Evolutionary conservation across 371 early-diverging fungal genomes (phyloP).

Genomic region (Rhizopus microsporus): DNA sequence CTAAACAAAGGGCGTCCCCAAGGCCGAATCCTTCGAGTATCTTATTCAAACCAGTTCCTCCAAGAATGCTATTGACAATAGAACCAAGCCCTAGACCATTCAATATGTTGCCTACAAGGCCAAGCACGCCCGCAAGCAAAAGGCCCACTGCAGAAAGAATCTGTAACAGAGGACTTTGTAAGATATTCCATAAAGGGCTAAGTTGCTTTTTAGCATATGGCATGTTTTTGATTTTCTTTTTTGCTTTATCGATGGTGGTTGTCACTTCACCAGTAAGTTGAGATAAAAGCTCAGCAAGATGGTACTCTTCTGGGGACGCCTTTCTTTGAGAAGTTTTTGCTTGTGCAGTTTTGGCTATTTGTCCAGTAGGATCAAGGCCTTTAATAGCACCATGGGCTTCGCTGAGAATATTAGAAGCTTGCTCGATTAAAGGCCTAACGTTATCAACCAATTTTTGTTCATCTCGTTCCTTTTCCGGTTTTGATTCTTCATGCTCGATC

Average conservation of each 20-base stretch:
- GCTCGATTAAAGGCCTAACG: conserved; percentile 34
- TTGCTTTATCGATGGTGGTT: conserved; percentile 34
- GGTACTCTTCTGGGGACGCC: conserved; percentile 32
- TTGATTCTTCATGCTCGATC: conserved; percentile 32
- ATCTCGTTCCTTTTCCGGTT: conserved; percentile 29
- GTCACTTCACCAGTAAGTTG: conserved; percentile 33
- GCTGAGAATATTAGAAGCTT: conserved; percentile 29
- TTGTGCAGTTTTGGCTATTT: conserved; percentile 31
- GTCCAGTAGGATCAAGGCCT: conserved; percentile 30
- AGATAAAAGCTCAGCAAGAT: conserved; percentile 28
- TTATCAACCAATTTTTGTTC: conserved; percentile 31
- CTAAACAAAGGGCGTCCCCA: conserved; percentile 19
- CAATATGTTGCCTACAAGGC: conserved; percentile 31
- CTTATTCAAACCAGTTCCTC: conserved; percentile 35
- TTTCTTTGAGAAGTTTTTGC: conserved; percentile 23
- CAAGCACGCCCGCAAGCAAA: conserved; percentile 33
- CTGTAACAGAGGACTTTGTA: conserved; percentile 34
- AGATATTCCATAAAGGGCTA: conserved; percentile 31
- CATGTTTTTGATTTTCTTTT: conserved; percentile 35
- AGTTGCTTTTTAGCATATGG: conserved; percentile 33
- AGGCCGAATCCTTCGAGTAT: conserved; percentile 33
- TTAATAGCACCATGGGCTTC: conserved; percentile 36
- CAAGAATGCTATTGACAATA: conserved; percentile 28
- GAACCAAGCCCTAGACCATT: conserved; percentile 34
- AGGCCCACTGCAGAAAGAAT: conserved; percentile 37